Conservation (phyloP, 805 yeast genomes). For the Komagataella ulmi region DNA sequence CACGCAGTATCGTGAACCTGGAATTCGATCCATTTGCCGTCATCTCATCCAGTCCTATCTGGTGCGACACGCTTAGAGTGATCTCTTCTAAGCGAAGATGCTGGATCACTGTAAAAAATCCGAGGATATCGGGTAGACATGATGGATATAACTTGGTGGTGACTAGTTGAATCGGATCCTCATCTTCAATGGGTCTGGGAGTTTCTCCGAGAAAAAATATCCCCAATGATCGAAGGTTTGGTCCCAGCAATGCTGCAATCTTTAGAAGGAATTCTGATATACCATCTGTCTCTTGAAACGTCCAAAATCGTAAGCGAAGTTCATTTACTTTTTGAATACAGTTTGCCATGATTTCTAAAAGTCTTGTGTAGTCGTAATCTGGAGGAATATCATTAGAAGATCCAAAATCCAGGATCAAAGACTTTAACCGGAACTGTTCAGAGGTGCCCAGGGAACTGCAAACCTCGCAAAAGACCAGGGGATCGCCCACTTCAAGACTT, state of each 20-base stretch:
- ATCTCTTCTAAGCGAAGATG: background rate
- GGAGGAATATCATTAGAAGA: background rate
- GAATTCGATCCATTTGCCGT: background rate
- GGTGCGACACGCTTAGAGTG: background rate
- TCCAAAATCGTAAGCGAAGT: background rate
- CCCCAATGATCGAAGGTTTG: background rate
- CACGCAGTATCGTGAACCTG: background rate
- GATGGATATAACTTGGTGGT: background rate
- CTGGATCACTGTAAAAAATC: background rate
- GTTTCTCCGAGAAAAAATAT: background rate
- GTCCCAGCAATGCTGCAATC: background rate
- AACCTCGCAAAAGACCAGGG: background rate
- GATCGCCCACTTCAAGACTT: background rate
- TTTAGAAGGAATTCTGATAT: background rate
- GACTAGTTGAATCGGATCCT: background rate
- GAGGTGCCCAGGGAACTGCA: background rate
- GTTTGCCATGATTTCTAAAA: background rate
- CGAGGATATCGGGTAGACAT: background rate
- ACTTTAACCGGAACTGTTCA: background rate
- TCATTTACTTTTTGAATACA: background rate
- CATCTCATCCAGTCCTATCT: background rate
- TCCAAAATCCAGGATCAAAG: background rate
- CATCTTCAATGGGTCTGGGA: background rate
- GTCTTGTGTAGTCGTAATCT: background rate
- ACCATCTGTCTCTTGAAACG: background rate